Base-by-base conservation (phyloP, 306 rosid species). In the Malus sylvestris region DNA sequence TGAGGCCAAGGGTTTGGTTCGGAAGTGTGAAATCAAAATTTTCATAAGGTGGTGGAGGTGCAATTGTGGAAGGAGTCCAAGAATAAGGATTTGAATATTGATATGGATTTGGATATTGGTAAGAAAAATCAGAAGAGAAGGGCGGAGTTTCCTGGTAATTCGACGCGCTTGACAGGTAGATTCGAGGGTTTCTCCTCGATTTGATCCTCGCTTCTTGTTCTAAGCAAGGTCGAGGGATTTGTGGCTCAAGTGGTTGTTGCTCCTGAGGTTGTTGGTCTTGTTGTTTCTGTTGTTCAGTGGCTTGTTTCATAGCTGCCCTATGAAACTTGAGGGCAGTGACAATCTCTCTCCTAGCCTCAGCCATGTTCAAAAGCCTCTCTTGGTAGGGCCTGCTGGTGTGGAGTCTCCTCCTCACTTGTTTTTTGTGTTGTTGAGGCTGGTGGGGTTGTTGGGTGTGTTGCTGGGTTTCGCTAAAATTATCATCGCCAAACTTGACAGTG, bases 281-380 rank as follows among this genome's bases (percentile, higher is more conserved):
- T 49, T 81, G 81, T 3, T 85, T 86, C 19, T 86, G 90, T 10
- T 83, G 87, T 65, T 93, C 87, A 64, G 69, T 80, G 68, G 93
- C 91, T 82, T 88, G 90, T 80, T 93, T 91, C 91, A 91, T 92
- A 38, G 98, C 66, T 10, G 97, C 99, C 80, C 99, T 84, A 61
- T 95, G 99, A 87, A 74, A 86, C 78, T 95, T 91, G 67, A 95
- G 92, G 78, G 97, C 99, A 72, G 91, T 81, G 75, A 85, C 92
- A 74, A 95, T 95, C 82, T 95, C 99, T 82, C 89, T 91, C 70
- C 99, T 86, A 19, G 98, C 98, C 83, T 95, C 97, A 6, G 98
- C 99, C 98, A 89, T 91, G 78, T 95, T 89, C 12, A 92, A 68
- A 71, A 88, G 91, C 82, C 90, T 89, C 61, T 90, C 90, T 65